Evolutionary conservation across 2,329 filamentous ascomycete species (phyloP).

Genomic region (Rugonectria rugulosa): DNA sequence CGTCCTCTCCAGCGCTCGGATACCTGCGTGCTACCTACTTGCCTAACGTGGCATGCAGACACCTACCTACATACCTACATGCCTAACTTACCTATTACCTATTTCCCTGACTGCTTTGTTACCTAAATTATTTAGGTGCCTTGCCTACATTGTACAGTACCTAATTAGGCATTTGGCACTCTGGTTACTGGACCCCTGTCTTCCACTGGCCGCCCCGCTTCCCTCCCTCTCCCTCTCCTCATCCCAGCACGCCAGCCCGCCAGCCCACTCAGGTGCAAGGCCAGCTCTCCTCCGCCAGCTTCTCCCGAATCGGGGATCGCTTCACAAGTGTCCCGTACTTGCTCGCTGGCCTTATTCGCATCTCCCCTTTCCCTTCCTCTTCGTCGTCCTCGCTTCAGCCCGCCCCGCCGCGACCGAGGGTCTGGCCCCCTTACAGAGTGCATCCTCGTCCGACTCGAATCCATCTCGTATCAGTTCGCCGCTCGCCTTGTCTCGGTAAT

Average conservation of each 20-base stretch:
- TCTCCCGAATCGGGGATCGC: constrained; percentile 11
- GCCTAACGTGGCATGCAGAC: too few species aligned
- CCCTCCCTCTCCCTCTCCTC: not conserved
- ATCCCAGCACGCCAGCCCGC: not conserved
- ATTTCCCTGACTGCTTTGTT: too few species aligned
- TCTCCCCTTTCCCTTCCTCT: not conserved
- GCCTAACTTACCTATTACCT: too few species aligned
- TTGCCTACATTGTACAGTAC: too few species aligned
- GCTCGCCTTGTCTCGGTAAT: not conserved
- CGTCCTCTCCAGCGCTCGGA: too few species aligned
- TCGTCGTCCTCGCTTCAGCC: not conserved
- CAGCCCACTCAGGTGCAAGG: too few species aligned
- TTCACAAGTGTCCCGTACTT: constrained; percentile 6
- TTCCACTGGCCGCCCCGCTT: constrained; percentile 15
- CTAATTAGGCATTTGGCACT: too few species aligned
- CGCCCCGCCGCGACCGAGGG: not conserved
- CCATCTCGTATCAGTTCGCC: not conserved
- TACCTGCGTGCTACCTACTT: too few species aligned
- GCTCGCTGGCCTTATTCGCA: constrained; percentile 6
- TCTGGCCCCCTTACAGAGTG: not conserved
- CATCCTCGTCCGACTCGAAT: not conserved
- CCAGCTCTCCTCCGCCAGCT: constrained; percentile 14
- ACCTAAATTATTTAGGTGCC: too few species aligned
- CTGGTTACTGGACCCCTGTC: too few species aligned
- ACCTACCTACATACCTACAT: too few species aligned